These are phyloP conservation scores for Leptomonas seymouri DNA, from an alignment of 208 protist species.

Conservation along the genomic window DNA sequence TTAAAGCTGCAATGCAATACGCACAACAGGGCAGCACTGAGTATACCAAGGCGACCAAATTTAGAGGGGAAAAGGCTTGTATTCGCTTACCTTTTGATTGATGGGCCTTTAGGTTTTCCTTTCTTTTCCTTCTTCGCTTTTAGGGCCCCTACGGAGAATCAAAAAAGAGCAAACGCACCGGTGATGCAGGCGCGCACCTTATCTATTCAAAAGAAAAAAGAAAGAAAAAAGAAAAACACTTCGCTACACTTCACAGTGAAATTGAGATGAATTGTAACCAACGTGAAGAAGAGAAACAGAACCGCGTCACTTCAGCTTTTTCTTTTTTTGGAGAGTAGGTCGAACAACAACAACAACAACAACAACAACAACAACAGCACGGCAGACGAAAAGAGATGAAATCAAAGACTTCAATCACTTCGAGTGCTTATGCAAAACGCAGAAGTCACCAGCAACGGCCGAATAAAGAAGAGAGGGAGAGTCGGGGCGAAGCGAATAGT, in stretches of 20 bases:
- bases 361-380: slow-evolving; percentile 4
- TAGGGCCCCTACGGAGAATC: too few relatives aligned
- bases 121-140: not conserved
- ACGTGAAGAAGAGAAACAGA: too few relatives aligned
- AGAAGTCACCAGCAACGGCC: not conserved
- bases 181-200: too few relatives aligned
- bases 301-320: too few relatives aligned
- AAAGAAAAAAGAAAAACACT: not conserved
- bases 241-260: not conserved
- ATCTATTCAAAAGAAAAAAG: not conserved
- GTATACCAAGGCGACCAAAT: too few relatives aligned
- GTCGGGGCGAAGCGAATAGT: not conserved
- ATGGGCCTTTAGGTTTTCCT: not conserved
- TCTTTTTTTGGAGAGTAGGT: not conserved
- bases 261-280: too few relatives aligned
- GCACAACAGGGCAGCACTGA: too few relatives aligned
- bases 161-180: too few relatives aligned
- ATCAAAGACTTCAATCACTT: slow-evolving; percentile 2
- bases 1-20: too few relatives aligned
- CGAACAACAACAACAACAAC: not conserved
- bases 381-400: slow-evolving; percentile 18
- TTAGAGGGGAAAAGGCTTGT: too few relatives aligned
- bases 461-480: not conserved
- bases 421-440: not conserved
- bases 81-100: not conserved